These are phyloP conservation scores for Tetracladium setigerum DNA, from an alignment of 495 filamentous ascomycete species.

Conservation along the genomic window DNA sequence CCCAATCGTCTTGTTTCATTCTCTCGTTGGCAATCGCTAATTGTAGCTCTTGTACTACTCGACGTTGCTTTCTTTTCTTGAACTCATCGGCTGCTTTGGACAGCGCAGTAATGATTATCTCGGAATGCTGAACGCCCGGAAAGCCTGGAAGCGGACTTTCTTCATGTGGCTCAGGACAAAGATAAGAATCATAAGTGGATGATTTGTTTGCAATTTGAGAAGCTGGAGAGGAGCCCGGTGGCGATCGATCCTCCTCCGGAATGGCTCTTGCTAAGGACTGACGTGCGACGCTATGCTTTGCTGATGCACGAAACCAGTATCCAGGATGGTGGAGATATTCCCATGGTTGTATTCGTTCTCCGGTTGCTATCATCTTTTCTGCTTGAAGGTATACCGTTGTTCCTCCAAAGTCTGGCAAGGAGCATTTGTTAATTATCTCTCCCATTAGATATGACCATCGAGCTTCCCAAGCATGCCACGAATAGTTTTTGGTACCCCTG, in stretches of 20 bases:
- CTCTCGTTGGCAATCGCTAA: conserved; percentile 64
- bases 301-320: conserved; percentile 73
- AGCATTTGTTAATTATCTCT: conserved; percentile 59
- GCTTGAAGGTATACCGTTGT: conserved; percentile 34
- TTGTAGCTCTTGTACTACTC: conserved; percentile 59
- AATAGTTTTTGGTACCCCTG: conserved; percentile 73
- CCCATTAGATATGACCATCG: conserved; percentile 79
- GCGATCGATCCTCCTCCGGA: conserved; percentile 62
- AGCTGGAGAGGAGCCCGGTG: conserved; percentile 59
- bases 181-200: conserved; percentile 76
- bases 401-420: conserved; percentile 32
- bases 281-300: conserved; percentile 55
- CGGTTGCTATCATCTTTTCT: conserved; percentile 58
- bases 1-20: conserved; percentile 53
- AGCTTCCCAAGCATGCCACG: conserved; percentile 83
- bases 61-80: conserved; percentile 20
- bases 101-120: conserved; percentile 52
- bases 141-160: conserved; percentile 53
- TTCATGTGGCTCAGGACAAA: conserved; percentile 67
- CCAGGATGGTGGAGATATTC: conserved; percentile 79
- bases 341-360: conserved; percentile 65
- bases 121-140: conserved; percentile 54
- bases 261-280: conserved; percentile 57
- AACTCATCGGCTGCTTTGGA: conserved; percentile 59
- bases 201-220: conserved; percentile 59